phyloP scores from a whole-genome alignment of 345 rosid genomes.

The Syzygium jambos region DNA sequence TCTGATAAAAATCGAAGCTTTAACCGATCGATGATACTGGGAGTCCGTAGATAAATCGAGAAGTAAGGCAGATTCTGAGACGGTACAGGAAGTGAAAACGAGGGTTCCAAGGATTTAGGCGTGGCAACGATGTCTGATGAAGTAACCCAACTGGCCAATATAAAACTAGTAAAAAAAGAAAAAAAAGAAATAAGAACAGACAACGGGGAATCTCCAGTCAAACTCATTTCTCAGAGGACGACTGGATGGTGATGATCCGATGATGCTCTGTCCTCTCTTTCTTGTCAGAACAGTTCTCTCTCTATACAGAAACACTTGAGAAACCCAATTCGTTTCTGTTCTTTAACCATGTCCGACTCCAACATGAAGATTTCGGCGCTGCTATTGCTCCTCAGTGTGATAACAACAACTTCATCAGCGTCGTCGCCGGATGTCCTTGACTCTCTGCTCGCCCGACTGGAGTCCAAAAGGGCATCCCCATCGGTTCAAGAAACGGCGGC shows the following conservation, averaged over 20 bases:
- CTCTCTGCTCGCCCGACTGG: constrained; percentile 39
- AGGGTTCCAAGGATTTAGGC: background rate
- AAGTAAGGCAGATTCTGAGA: background rate
- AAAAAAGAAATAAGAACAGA: background rate
- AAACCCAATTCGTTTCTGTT: background rate
- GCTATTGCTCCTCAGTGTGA: constrained; percentile 3
- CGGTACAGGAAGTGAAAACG: background rate
- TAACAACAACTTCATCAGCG: background rate
- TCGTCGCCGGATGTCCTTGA: constrained; percentile 27
- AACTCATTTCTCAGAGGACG: background rate
- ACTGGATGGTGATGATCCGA: background rate
- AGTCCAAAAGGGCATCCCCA: constrained; percentile 43
- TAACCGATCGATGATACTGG: background rate
- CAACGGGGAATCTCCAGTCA: background rate
- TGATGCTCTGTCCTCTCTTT: background rate
- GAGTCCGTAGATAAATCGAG: background rate
- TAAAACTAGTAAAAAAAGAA: background rate
- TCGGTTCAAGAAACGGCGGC: constrained; percentile 74
- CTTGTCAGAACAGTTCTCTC: background rate
- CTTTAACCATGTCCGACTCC: background rate
- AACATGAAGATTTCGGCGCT: constrained; percentile 2
- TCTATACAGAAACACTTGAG: background rate
- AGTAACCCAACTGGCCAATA: background rate
- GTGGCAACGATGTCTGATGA: background rate
- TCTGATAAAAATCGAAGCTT: background rate